Conservation (phyloP, 805 yeast species). For the Wickerhamomyces rabaulensis region DNA sequence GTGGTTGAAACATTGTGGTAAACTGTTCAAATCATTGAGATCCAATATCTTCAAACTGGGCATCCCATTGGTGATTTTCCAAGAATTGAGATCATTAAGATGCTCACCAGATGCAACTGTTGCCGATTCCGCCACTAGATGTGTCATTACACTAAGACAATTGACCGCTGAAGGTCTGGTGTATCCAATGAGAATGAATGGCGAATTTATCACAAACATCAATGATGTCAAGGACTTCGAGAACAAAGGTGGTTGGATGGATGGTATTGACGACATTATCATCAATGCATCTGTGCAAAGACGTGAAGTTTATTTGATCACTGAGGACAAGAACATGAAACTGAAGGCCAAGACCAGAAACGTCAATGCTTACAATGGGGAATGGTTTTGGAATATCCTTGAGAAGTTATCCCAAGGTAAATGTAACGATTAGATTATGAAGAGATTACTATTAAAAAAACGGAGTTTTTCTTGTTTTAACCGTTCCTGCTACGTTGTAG, state of each 20-base stretch:
- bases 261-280: conserved; percentile 59
- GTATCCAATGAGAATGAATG: conserved; percentile 62
- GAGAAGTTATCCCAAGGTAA: conserved; percentile 40
- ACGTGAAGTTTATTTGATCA: conserved; percentile 34
- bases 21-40: conserved; percentile 62
- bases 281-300: conserved; percentile 14
- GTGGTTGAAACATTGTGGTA: conserved; percentile 79
- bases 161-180: conserved; percentile 51
- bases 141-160: conserved; percentile 69
- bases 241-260: conserved; percentile 66
- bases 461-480: neutral
- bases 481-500: neutral
- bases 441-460: neutral
- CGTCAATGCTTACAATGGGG: conserved; percentile 48
- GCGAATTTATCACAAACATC: conserved; percentile 59
- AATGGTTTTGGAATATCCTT: conserved; percentile 53
- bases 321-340: conserved; percentile 73
- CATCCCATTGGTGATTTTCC: conserved; percentile 72
- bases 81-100: conserved; percentile 66
- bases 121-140: conserved; percentile 76
- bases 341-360: conserved; percentile 57
- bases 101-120: conserved; percentile 68
- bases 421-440: conserved; percentile 41
- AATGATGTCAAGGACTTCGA: conserved; percentile 74
- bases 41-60: conserved; percentile 53